Conservation (phyloP, 495 filamentous ascomycete genomes). For the Lichenothelia convexa region DNA sequence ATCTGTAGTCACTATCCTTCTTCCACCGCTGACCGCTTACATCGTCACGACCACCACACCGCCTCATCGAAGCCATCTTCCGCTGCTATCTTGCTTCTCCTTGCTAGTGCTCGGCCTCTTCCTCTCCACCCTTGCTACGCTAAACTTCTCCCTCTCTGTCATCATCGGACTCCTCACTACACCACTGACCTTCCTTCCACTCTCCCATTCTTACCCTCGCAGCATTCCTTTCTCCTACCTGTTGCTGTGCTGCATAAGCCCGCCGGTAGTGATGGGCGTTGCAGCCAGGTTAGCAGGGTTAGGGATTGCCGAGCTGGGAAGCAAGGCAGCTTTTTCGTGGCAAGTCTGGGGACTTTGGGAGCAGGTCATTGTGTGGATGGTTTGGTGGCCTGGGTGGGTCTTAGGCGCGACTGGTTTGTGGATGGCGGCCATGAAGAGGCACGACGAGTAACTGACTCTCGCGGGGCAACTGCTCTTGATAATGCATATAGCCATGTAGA, state of each 20-base stretch:
- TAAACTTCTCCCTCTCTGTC: constrained; percentile 89
- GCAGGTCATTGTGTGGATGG: constrained; percentile 79
- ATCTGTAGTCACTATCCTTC: constrained; percentile 34
- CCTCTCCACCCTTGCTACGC: constrained; percentile 78
- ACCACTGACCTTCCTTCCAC: constrained; percentile 51
- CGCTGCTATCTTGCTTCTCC: constrained; percentile 77
- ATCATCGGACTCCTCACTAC: constrained; percentile 60
- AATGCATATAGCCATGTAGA: too few species aligned
- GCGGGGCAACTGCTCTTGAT: too few species aligned
- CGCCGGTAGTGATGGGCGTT: constrained; percentile 40
- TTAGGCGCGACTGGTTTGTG: constrained; percentile 28
- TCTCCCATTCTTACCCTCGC: constrained; percentile 21
- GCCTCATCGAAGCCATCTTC: constrained; percentile 52
- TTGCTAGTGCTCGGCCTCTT: constrained; percentile 79
- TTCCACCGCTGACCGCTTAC: constrained; percentile 39
- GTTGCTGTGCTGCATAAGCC: constrained; percentile 36
- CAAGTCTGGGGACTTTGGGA: constrained; percentile 83
- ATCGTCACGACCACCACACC: constrained; percentile 28
- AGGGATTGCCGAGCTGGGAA: constrained; percentile 37
- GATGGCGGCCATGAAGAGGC: too few species aligned
- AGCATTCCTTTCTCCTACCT: not conserved
- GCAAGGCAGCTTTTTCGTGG: constrained; percentile 76
- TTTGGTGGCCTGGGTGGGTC: constrained; percentile 97
- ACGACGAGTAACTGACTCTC: too few species aligned
- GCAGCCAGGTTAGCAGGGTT: constrained; percentile 26